Evolutionary conservation across 805 yeast genomes (phyloP).

Genomic region (Schwanniomyces polymorphus): DNA sequence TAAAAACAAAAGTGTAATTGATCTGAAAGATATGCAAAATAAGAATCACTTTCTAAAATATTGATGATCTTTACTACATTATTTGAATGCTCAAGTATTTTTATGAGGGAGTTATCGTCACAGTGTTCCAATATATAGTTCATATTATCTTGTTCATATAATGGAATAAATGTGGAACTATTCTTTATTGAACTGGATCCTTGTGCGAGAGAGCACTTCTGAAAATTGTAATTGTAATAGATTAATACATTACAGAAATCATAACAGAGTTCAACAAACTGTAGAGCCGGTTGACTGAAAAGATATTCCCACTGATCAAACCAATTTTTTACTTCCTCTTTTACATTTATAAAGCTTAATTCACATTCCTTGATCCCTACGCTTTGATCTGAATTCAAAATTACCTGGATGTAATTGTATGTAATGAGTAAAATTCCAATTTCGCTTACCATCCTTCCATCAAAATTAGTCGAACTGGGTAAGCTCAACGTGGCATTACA

Average conservation of each 20-base stretch:
- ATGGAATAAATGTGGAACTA: not conserved
- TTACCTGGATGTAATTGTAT: conserved; percentile 55
- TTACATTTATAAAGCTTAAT: conserved; percentile 32
- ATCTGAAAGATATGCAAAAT: conserved; percentile 71
- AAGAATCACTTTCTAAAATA: conserved; percentile 47
- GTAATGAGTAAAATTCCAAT: conserved; percentile 58
- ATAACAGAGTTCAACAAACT: conserved; percentile 71
- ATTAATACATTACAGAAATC: conserved; percentile 60
- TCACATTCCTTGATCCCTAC: conserved; percentile 15
- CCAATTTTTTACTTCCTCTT: conserved; percentile 59
- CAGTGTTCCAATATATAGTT: conserved; percentile 21
- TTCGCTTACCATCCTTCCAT: conserved; percentile 81
- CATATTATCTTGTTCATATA: conserved; percentile 21
- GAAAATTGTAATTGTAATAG: conserved; percentile 37
- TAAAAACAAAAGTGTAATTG: conserved; percentile 59
- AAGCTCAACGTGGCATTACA: conserved; percentile 58
- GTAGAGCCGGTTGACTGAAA: conserved; percentile 68
- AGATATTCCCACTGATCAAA: conserved; percentile 67
- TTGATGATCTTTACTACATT: conserved; percentile 42
- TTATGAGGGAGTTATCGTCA: conserved; percentile 25
- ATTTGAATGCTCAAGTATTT: conserved; percentile 42
- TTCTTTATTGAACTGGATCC: not conserved
- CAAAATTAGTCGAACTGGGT: conserved; percentile 70
- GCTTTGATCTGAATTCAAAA: conserved; percentile 15
- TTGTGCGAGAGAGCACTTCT: conserved; percentile 9